Conservation (phyloP, 345 rosid genomes). For the Physaria fendleri region DNA sequence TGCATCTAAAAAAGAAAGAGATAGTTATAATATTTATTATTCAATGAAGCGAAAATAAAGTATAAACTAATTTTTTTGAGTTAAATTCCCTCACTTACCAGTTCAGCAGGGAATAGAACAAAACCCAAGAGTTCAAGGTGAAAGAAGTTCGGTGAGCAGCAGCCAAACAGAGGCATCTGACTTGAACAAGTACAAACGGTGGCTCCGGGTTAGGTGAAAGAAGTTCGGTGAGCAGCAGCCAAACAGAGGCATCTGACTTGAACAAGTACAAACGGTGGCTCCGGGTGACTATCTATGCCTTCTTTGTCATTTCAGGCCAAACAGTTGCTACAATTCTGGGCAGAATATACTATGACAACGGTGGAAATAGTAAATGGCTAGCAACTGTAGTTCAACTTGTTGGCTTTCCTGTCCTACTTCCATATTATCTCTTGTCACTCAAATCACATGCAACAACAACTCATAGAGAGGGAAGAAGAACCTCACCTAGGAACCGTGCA, state of each 20-base stretch:
- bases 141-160: not conserved
- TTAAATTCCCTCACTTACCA: slow-evolving; percentile 1
- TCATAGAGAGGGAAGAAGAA: not conserved
- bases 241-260: slow-evolving; percentile 9
- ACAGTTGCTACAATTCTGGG: slow-evolving; percentile 40
- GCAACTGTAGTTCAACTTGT: slow-evolving; percentile 39
- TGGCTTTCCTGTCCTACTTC: slow-evolving; percentile 53
- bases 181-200: slow-evolving; percentile 26
- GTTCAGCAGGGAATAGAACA: slow-evolving; percentile 22
- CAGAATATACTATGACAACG: slow-evolving; percentile 45
- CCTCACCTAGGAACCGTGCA: slow-evolving; percentile 22
- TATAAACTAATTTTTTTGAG: not conserved
- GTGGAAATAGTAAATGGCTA: slow-evolving; percentile 58
- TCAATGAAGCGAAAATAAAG: not conserved
- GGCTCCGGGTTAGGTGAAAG: slow-evolving; percentile 38
- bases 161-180: slow-evolving; percentile 11
- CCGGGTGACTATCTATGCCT: slow-evolving; percentile 21
- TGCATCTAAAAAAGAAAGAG: not conserved
- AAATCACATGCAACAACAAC: slow-evolving; percentile 15
- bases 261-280: slow-evolving; percentile 35
- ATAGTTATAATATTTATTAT: not conserved
- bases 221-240: slow-evolving; percentile 3
- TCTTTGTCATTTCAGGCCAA: slow-evolving; percentile 40
- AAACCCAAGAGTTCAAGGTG: not conserved
- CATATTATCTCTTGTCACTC: slow-evolving; percentile 32